A percentile compares a stretch with the other conserved stretches of the same genome.
Evolutionary conservation across 495 filamentous ascomycete species (phyloP).

Genomic region (Hypoxylon lienhwacheense): DNA sequence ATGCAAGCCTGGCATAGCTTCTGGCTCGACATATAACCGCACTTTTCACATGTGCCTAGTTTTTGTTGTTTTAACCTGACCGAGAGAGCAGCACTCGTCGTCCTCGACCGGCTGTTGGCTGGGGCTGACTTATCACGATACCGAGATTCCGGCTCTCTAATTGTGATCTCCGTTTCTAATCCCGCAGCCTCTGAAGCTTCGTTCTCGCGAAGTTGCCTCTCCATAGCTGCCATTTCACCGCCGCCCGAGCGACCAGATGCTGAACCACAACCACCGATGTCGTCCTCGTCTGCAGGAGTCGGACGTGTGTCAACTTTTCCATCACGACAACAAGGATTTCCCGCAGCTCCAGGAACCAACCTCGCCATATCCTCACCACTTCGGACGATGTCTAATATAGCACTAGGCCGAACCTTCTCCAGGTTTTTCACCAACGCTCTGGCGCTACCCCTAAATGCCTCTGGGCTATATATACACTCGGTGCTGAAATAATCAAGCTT

Average conservation of each 20-base stretch:
- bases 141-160: slow-evolving; percentile 37
- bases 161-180: slow-evolving; percentile 72
- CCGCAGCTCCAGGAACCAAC: slow-evolving; percentile 66
- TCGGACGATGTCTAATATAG: slow-evolving; percentile 90
- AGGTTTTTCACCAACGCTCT: slow-evolving; percentile 91
- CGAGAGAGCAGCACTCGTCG: slow-evolving; percentile 24
- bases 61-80: slow-evolving; percentile 65
- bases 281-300: slow-evolving; percentile 59
- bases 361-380: slow-evolving; percentile 96
- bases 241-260: slow-evolving; percentile 68
- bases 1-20: slow-evolving; percentile 92
- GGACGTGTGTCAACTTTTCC: slow-evolving; percentile 29
- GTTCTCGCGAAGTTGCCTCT: slow-evolving; percentile 70
- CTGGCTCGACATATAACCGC: slow-evolving; percentile 95
- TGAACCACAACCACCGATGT: slow-evolving; percentile 73
- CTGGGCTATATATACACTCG: slow-evolving; percentile 96
- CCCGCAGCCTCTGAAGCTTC: slow-evolving; percentile 58
- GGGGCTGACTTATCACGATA: slow-evolving; percentile 18
- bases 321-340: slow-evolving; percentile 44
- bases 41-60: slow-evolving; percentile 81
- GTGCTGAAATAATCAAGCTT: slow-evolving; percentile 97
- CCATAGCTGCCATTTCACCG: slow-evolving; percentile 93
- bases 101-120: slow-evolving; percentile 29
- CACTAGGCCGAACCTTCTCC: slow-evolving; percentile 87
- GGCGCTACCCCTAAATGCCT: slow-evolving; percentile 95